phyloP scores from a whole-genome alignment of 768 basidiomycete species.

The Panus rudis region DNA sequence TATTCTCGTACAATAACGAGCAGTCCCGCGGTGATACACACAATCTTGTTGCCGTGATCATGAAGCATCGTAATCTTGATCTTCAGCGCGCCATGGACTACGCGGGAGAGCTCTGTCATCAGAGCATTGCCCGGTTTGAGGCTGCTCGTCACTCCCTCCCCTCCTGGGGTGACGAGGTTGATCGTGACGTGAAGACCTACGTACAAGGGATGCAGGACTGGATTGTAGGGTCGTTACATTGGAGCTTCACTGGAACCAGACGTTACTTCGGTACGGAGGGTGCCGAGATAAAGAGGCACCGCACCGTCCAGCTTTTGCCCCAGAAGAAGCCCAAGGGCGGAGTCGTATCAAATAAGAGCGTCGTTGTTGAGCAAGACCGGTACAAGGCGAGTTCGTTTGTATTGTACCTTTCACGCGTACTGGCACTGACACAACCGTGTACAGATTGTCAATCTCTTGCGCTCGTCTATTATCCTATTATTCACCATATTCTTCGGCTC shows the following conservation, averaged over 20 bases:
- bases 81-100: conserved; percentile 14
- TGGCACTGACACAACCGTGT: too few relatives aligned
- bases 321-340: too few relatives aligned
- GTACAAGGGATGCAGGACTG: conserved; percentile 63
- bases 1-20: conserved; percentile 24
- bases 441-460: too few relatives aligned
- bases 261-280: conserved; percentile 64
- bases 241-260: conserved; percentile 70
- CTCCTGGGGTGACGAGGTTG: conserved; percentile 60
- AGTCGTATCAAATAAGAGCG: too few relatives aligned
- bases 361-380: too few relatives aligned
- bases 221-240: conserved; percentile 67
- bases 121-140: conserved; percentile 14
- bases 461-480: too few relatives aligned
- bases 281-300: conserved; percentile 41
- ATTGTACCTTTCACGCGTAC: too few relatives aligned
- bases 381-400: too few relatives aligned
- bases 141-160: conserved; percentile 35
- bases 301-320: conserved; percentile 47
- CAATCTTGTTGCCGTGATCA: conserved; percentile 22
- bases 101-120: conserved; percentile 12
- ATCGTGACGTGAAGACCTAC: conserved; percentile 55
- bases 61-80: conserved; percentile 14
- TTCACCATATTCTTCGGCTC: too few relatives aligned
- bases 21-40: conserved; percentile 19